Base-by-base conservation (phyloP, 805 yeast genomes). In the Suhomyces sp. region DNA sequence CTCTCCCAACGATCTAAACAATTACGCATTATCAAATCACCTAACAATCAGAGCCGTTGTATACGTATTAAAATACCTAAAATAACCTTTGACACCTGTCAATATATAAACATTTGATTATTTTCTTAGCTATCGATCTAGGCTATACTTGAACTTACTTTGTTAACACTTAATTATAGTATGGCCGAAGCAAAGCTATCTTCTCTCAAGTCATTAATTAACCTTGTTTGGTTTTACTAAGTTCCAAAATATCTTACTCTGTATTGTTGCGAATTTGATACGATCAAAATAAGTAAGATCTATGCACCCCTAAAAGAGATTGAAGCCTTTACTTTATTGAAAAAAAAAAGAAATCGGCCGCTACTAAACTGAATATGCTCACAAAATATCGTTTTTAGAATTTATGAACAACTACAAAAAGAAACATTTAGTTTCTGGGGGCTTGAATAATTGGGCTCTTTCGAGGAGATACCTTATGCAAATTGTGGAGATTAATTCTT, bases 301-400 rank as follows among this genome's bases (percentile, higher is more conserved):
- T 29, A 45, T 29, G 47, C 47, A 45, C 36, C 47, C 13, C 23
- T 13, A n/a, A n/a, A 42, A 45, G 6, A 45, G 47, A 45, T 45
- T 45, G 17, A 45, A 24, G 36, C 47, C 15, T 45, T n/a, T 6
- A 33, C 36, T n/a, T n/a, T 13, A n/a, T n/a, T 33, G 36, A 13
- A 33, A n/a, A 33, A 29, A 31, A n/a, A 33, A 33, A 33, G 17
- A 33, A 33, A 33, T 33, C 9, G 17, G 4, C 36, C 17, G 13
- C 36, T 5, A 12, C 36, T n/a, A 6, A 33, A 6, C 17, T 33
- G 36, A n/a, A 33, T 33, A 33, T 33, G 7, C 36, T 33, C 36
- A 33, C 17, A n/a, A 33, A 33, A 33, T 33, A n/a, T 33, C 17
- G 17, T n/a, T n/a, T 33, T 33, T 33, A 6, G 9, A 33, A 33